Percentiles rank a stretch among this genome's conserved stretches.
Conservation (phyloP, 352 stramenopile species). For the Vaucheria bursata region DNA sequence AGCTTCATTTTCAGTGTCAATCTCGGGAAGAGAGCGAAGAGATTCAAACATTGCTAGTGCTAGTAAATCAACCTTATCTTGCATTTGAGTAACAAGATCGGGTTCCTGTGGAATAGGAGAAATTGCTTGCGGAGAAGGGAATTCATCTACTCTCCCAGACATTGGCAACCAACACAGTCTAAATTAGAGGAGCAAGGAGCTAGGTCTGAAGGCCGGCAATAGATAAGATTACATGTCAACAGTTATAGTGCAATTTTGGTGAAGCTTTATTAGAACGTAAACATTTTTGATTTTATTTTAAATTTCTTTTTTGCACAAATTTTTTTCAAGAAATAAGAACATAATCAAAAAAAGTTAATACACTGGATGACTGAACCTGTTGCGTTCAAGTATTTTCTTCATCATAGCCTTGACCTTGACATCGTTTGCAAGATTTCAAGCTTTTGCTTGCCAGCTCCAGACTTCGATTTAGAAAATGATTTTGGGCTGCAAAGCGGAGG, state of each 20-base stretch:
- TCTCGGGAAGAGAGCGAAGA: neutral
- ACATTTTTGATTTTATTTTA: no score
- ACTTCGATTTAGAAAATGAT: neutral
- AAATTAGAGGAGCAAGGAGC: no score
- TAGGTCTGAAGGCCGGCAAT: no score
- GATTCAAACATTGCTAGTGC: constrained; percentile 12
- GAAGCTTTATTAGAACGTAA: no score
- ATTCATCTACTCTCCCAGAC: no score
- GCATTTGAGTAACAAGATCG: neutral
- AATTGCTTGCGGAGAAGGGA: neutral
- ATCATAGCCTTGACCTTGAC: neutral
- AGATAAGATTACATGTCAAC: no score
- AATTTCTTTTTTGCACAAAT: no score
- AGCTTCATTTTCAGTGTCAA: neutral
- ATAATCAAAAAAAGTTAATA: no score
- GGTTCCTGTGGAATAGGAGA: neutral
- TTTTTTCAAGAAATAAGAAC: no score
- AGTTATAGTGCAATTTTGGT: no score
- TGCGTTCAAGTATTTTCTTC: neutral
- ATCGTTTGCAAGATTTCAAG: neutral
- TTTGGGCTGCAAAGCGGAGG: neutral
- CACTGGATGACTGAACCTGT: constrained; percentile 5
- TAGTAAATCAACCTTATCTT: constrained; percentile 4
- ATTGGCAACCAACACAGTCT: no score
- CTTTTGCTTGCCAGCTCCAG: neutral